Base-by-base conservation (phyloP, 83 land plant genomes). In the Diphasiastrum complanatum region DNA sequence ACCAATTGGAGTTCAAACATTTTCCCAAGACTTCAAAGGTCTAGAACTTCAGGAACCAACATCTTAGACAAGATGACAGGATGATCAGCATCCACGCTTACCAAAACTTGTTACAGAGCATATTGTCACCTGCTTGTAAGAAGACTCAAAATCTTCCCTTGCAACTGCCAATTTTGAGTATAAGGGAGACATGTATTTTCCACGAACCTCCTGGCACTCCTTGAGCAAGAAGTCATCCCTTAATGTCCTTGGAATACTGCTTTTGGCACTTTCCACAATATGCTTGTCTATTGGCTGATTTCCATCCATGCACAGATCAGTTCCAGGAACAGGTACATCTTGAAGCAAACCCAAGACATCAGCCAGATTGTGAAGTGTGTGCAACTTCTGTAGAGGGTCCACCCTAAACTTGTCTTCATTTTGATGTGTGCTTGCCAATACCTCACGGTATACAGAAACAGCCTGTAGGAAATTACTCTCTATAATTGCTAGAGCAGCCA, bases 321-420 rank as follows among this genome's bases (percentile, higher is more conserved):
- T 14, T 8, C 5, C 51, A 5, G 8, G 51, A 20, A 5, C 19
- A 37, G 36, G 20, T 52, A 84, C 36, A 52, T n/a, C n/a, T n/a
- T n/a, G n/a, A n/a, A n/a, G n/a, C n/a, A n/a, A n/a, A n/a, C n/a
- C n/a, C n/a, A n/a, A n/a, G n/a, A n/a, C n/a, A n/a, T 87, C 95
- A 36, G 89, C 85, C 62, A 95, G 70, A 74, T 95, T 95, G 64
- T 89, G 82, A 61, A 84, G 83, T 29, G 83, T 71, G 75, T 95
- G 99, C 34, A 95, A 70, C 45, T 78, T 89, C 65, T 90, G 78
- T 36, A 95, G 69, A 30, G 97, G 97, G 61, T 95, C 99, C 53
- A 95, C 66, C 31, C 85, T 81, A 18, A 95, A 84, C 67, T 86
- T 79, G 56, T 67, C 82, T 43, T 64, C 45, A 64, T 86, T 75